Percentiles rank a stretch among this genome's conserved stretches.
Conservation (phyloP, 2,329 filamentous ascomycete genomes). For the Aureobasidium sp. region DNA sequence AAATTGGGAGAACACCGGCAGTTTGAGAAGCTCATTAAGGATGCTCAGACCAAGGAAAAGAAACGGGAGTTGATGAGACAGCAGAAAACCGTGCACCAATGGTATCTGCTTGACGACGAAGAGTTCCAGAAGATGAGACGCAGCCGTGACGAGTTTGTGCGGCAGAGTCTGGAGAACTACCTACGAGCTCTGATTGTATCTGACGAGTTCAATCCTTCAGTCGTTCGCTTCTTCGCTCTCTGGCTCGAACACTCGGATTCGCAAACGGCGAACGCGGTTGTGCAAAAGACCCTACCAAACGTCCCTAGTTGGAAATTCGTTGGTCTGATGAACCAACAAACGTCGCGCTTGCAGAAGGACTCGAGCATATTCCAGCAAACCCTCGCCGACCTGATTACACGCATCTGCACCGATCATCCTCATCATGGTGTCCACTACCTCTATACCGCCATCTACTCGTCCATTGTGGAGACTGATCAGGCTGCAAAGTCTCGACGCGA, state of each 20-base stretch:
- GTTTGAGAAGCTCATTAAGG: constrained; percentile 75
- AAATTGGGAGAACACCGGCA: constrained; percentile 42
- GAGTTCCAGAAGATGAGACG: constrained; percentile 74
- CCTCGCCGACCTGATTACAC: constrained; percentile 65
- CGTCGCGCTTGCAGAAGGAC: constrained; percentile 76
- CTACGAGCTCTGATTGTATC: constrained; percentile 76
- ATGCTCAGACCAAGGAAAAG: constrained; percentile 48
- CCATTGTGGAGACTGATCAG: constrained; percentile 60
- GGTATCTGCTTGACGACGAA: constrained; percentile 82
- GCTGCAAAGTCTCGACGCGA: constrained; percentile 65
- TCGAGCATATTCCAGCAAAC: constrained; percentile 66
- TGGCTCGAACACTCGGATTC: constrained; percentile 87
- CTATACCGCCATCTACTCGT: constrained; percentile 65
- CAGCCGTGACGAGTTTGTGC: constrained; percentile 75
- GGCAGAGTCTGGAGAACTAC: constrained; percentile 87
- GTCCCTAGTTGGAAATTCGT: constrained; percentile 93
- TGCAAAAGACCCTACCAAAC: constrained; percentile 59
- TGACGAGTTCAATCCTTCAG: constrained; percentile 82
- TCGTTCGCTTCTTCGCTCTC: constrained; percentile 83
- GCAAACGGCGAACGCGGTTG: constrained; percentile 67
- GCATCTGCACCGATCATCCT: constrained; percentile 86
- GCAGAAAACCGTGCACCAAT: constrained; percentile 65
- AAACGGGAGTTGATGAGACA: constrained; percentile 32
- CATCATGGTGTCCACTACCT: constrained; percentile 98
- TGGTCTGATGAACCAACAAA: constrained; percentile 87